Base-by-base conservation (phyloP, 208 protist genomes). In the Leishmania lainsoni region DNA sequence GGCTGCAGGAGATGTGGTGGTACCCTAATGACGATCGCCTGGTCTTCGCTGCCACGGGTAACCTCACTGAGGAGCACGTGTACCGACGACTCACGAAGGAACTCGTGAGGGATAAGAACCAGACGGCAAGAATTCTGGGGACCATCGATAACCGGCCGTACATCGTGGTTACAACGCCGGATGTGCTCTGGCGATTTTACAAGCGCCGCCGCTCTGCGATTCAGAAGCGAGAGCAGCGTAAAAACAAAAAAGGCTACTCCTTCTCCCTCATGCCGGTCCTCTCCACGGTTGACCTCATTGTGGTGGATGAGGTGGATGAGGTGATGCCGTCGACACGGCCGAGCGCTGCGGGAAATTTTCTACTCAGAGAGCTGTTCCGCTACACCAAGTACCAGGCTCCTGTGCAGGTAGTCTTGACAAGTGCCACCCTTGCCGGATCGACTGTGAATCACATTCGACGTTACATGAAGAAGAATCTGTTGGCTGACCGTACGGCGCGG, bases 1-100 rank as follows among this genome's bases (percentile, higher is more conserved):
- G 95, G 93, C 81, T 98, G 90, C 82, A 79, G 6, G 91, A 94
- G 84, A 93, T 98, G 91, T 98, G 95, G 95, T 97, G 95, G 91
- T 95, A 93, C 86, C 81, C 88, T 17, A 89, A 91, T 56, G 95
- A 98, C 77, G 92, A 98, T 54, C 91, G 89, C 1, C 86, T 96
- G 0, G 89, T 96, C 42, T 96, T 97, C 72, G 86, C 90, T 14
- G 93, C 93, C 8, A 97, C 95, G 17, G 83, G 79, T 49, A 86
- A 93, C 73, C 68, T 96, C 26, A 81, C 87, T 3, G 76, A 85
- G 22, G 81, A 84, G n/a, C 83, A 89, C 42, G 87, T 97, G 51
- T 96, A 97, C 83, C 87, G 88, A n/a, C 94, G 92, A 8, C 83
- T 97, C 42, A 96, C 91, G 12, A 79, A 85, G 61, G 89, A 95